A percentile compares a stretch with the other conserved stretches of the same genome.
phyloP scores from a whole-genome alignment of 108 stramenopile genomes.

The Stephanodiscus minutulus region DNA sequence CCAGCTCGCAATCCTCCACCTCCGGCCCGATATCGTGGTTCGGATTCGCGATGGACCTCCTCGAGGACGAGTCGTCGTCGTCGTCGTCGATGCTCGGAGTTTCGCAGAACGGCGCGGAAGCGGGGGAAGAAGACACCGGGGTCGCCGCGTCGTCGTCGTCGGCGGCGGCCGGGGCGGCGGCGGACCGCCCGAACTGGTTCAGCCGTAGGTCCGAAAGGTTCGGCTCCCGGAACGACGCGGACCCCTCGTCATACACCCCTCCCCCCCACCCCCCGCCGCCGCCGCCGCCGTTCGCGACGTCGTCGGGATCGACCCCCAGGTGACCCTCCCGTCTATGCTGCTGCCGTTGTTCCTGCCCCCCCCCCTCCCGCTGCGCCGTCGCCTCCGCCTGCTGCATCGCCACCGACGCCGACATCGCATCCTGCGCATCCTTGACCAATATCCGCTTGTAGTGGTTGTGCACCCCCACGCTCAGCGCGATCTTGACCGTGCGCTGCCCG shows the following conservation, averaged over 20 bases:
- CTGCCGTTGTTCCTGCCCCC: conserved; percentile 5
- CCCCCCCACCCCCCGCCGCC: no score
- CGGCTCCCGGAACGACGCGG: conserved; percentile 42
- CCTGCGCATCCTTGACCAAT: conserved; percentile 67
- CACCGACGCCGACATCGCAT: conserved; percentile 45
- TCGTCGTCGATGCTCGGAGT: conserved; percentile 3
- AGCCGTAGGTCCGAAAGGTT: conserved; percentile 67
- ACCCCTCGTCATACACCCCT: conserved; percentile 34
- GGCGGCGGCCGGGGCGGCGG: conserved; percentile 9
- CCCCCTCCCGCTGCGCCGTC: conserved; percentile 20
- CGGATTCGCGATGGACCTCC: conserved; percentile 56
- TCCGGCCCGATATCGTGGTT: conserved; percentile 62
- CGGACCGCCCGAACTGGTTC: conserved; percentile 63
- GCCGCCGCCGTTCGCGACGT: conserved; percentile 12
- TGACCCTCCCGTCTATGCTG: conserved; percentile 36
- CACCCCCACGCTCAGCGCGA: conserved; percentile 91
- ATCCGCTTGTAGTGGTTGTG: conserved; percentile 98
- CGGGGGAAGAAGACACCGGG: not conserved
- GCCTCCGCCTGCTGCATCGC: conserved; percentile 35
- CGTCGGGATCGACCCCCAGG: conserved; percentile 30
- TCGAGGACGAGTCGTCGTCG: not conserved
- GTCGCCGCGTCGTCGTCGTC: not conserved
- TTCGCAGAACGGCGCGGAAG: conserved; percentile 16
- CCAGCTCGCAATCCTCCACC: conserved; percentile 86
- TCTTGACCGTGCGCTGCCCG: conserved; percentile 94